phyloP scores from a whole-genome alignment of 202 grass and related monocot species.

The Carex sylvatica region DNA sequence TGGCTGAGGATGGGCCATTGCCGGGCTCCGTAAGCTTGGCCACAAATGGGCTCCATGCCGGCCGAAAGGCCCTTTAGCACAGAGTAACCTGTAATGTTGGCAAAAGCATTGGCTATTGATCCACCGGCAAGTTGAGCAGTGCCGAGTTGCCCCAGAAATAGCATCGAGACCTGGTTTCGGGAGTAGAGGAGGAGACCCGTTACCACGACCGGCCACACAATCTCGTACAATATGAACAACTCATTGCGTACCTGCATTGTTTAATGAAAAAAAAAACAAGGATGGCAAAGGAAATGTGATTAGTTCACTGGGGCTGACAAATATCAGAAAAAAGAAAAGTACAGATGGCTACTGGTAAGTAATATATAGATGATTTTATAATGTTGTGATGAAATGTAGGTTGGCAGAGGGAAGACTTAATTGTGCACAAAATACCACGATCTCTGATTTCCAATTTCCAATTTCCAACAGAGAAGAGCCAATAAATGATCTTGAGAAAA shows the following conservation, averaged over 20 bases:
- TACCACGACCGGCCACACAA: slow-evolving; percentile 52
- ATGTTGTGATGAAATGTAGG: slow-evolving; percentile 18
- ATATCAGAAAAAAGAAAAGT: neutral
- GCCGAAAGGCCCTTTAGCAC: slow-evolving; percentile 40
- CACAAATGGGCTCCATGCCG: slow-evolving; percentile 49
- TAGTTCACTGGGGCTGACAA: neutral
- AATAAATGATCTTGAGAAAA: slow-evolving; percentile 26
- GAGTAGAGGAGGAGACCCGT: slow-evolving; percentile 68
- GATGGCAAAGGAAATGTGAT: neutral
- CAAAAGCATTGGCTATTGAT: slow-evolving; percentile 49
- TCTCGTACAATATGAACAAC: slow-evolving; percentile 21
- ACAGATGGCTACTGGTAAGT: neutral
- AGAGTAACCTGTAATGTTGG: slow-evolving; percentile 53
- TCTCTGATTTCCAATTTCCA: slow-evolving; percentile 14
- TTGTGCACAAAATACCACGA: slow-evolving; percentile 29
- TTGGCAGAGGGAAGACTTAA: slow-evolving; percentile 23
- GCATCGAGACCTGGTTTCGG: slow-evolving; percentile 53
- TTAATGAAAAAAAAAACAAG: neutral
- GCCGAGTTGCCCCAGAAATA: slow-evolving; percentile 41
- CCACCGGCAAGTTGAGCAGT: slow-evolving; percentile 34
- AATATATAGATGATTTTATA: neutral
- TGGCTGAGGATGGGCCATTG: slow-evolving; percentile 34
- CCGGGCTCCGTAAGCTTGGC: slow-evolving; percentile 39
- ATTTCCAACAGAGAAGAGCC: slow-evolving; percentile 22
- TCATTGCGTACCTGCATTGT: slow-evolving; percentile 22